Evolutionary conservation across 2,329 filamentous ascomycete genomes (phyloP), one percentile per base, ranked within the genome.

Genomic region (Ascomycota sp.): DNA sequence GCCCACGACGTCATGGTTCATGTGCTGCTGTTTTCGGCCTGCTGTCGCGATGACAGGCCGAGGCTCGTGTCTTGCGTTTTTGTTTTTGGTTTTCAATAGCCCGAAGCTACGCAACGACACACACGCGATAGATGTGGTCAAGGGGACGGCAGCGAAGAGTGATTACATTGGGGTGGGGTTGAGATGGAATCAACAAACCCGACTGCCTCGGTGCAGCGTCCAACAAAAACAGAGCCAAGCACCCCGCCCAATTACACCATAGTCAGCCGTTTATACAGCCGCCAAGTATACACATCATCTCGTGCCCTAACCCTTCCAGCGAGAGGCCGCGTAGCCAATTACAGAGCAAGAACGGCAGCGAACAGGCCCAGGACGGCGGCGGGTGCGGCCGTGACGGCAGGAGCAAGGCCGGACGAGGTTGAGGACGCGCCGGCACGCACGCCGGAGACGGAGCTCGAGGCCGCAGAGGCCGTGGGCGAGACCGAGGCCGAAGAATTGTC

Each of bases 341-440:
- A 70, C 46, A 69, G 46, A 43, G 61, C 61, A 36, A 67, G 41
- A 39, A 68, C 42, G 37, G 62, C 65, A 41, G 57, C 64, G 21
- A 62, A 21, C 36, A 66, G 49, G 40, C 61, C 65, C 35, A 65
- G 39, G 12, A 67, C 34, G 27, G 58, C 59, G 16, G 55, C 55
- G 21, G 60, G 56, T 28, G 36, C 42, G 29, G 38, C 36, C 27
- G 36, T 38, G 3, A 38, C 16, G 27, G 35, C 38, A 21, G 44
- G 31, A 30, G 41, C 42, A 16, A 38, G 37, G 36, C 38, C 37
- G 37, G 38, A 34, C 36, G 40, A 33, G 27, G 46, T 40, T 7
- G 33, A 31, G 2, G 49, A 41, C 29, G 42, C 42, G 6, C 47
- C 45, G 26, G 37, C 42, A 9, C 43, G 29, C 8, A 30, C 11